A percentile compares a stretch with the other conserved stretches of the same genome.
Conservation (phyloP, 176 grass and related monocot genomes). For the Cymbopogon citratus region DNA sequence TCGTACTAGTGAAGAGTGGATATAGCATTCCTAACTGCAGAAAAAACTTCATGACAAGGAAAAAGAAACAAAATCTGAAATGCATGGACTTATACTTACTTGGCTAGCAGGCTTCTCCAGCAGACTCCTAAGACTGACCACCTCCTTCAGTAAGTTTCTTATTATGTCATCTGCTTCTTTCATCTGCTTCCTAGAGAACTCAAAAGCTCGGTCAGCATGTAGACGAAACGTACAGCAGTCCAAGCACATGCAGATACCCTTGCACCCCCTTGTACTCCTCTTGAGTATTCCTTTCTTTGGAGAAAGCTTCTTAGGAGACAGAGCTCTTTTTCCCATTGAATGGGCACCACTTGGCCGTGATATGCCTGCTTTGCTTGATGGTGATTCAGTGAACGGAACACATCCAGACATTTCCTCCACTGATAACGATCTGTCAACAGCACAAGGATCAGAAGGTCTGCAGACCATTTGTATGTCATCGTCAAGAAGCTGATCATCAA, state of each 20-base stretch:
- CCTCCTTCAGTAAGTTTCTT: conserved; percentile 52
- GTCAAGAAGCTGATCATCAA: conserved; percentile 24
- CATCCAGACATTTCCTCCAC: conserved; percentile 42
- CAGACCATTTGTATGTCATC: conserved; percentile 21
- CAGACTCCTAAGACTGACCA: conserved; percentile 47
- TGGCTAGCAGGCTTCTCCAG: conserved; percentile 52
- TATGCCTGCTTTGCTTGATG: not conserved
- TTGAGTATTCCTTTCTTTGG: conserved; percentile 69
- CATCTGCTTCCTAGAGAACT: conserved; percentile 92
- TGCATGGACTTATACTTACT: conserved; percentile 25
- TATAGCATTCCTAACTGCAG: not conserved
- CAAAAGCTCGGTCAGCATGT: conserved; percentile 62
- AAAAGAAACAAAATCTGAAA: conserved; percentile 2
- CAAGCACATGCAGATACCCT: conserved; percentile 81
- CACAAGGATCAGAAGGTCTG: conserved; percentile 25
- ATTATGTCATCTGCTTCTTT: conserved; percentile 84
- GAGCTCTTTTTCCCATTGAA: conserved; percentile 15
- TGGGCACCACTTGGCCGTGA: not conserved
- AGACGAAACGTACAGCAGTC: conserved; percentile 63
- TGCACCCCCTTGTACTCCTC: conserved; percentile 56
- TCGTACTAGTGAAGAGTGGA: not conserved
- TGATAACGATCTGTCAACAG: conserved; percentile 37
- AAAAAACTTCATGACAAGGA: not conserved
- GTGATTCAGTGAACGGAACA: conserved; percentile 5
- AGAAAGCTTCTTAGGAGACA: conserved; percentile 45